A percentile compares a stretch with the other conserved stretches of the same genome.
Conservation (phyloP, 2,329 filamentous ascomycete genomes). For the Cercospora sp. region DNA sequence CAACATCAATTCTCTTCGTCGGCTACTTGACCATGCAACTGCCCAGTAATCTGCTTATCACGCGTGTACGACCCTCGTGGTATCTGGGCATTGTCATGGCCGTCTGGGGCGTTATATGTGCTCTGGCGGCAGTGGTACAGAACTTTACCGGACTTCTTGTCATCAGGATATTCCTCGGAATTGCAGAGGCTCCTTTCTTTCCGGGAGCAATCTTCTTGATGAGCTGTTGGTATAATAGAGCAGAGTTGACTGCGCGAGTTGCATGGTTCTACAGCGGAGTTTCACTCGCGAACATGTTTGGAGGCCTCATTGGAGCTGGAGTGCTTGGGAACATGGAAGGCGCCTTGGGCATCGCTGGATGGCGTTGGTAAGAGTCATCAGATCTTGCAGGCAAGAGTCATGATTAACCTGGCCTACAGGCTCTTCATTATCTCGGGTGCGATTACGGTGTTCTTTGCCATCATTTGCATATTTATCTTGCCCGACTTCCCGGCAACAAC, state of each 20-base stretch:
- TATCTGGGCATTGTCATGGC: slow-evolving; percentile 70
- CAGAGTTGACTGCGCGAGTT: slow-evolving; percentile 20
- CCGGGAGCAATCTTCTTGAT: slow-evolving; percentile 7
- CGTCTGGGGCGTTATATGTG: slow-evolving; percentile 66
- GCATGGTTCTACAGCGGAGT: slow-evolving; percentile 29
- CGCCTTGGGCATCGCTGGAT: slow-evolving; percentile 57
- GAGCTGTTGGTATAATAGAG: slow-evolving; percentile 12
- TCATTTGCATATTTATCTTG: slow-evolving; percentile 10
- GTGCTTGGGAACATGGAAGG: slow-evolving; percentile 64
- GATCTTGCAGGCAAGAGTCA: background rate
- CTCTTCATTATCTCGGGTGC: slow-evolving; percentile 7
- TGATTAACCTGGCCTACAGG: background rate
- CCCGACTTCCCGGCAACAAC: slow-evolving; percentile 10
- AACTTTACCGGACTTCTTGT: slow-evolving; percentile 63
- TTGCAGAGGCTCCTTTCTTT: slow-evolving; percentile 59
- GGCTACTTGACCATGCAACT: slow-evolving; percentile 51
- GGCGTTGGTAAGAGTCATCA: slow-evolving; percentile 40
- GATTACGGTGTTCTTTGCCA: slow-evolving; percentile 3
- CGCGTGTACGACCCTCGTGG: slow-evolving; percentile 65
- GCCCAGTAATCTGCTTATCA: slow-evolving; percentile 72
- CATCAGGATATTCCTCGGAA: slow-evolving; percentile 62
- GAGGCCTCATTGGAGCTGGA: slow-evolving; percentile 43
- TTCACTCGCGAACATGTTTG: slow-evolving; percentile 37
- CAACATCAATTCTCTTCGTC: slow-evolving; percentile 57
- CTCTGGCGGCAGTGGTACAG: slow-evolving; percentile 63